Base-by-base conservation (phyloP, 257 asterid genomes). In the Solanum pinnatisectum region DNA sequence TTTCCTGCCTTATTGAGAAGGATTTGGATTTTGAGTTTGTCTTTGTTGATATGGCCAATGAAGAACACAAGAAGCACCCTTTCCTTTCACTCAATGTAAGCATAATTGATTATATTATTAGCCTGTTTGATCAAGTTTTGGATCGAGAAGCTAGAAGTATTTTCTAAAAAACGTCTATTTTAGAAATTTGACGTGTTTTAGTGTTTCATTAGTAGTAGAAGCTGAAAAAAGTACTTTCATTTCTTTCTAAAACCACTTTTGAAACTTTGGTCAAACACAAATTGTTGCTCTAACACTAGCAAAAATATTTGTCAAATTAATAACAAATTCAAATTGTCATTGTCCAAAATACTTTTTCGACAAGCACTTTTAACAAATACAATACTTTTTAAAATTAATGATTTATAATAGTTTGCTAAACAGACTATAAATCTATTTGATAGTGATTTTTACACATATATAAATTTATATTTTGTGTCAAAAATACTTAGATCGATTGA, bases 1-100 rank as follows among this genome's bases (percentile, higher is more conserved):
- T 87, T 10, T 92, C 93, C 10, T 82, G 88, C 90, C 93, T 95
- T 22, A 15, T 74, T 16, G 96, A 95, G 87, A 93, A 91, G 76
- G 94, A 87, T 40, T 86, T 92, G 36, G 92, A 92, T 18, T 93
- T 82, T 67, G 93, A 93, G 89, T 85, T 90, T 25, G 91, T 92
- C 23, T 84, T 30, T 0, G 89, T 95, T 23, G 78, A 94, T 73
- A n/a, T 95, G 92, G 16, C 22, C 3, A 11, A 83, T 3, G 93
- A 91, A 10, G 92, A 92, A 52, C 96, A 95, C 93, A 93, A 94
- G 87, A 92, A 87, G 49, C 93, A 93, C 59, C 91, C 92, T 60
- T 94, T 87, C 87, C 86, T 95, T 18, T 68, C 93, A 49, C 89
- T 94, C 87, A 91, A 91, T 78, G 96, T 93, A 90, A 90, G 93